Base-by-base conservation (phyloP, 2,329 filamentous ascomycete genomes). In the Alternaria novae-zelandiae region DNA sequence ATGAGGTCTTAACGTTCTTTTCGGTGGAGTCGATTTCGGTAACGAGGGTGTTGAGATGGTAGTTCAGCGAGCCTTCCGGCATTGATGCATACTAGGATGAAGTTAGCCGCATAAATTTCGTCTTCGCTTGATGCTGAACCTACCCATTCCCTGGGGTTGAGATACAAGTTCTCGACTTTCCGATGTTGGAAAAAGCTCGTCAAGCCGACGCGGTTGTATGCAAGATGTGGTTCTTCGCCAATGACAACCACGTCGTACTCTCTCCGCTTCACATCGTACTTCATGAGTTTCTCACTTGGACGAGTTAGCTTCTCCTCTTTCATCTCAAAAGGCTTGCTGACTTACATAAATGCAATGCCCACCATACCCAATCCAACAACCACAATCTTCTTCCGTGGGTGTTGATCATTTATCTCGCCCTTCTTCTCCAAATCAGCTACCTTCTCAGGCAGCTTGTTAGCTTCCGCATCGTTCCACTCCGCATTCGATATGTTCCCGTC, bases 351-450 rank as follows among this genome's bases (percentile, higher is more conserved):
- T 45, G 91, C 90, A 70, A 96, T 91, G 43, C 91, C 93, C 47
- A 97, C 94, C 94, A 97, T 97, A 3, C 94, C 94, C 80, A 97
- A 81, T 10, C 94, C 94, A 43, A 97, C 92, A 41, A 97, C 89
- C 3, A 96, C 93, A 36, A 96, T 82, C 74, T 86, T 89, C 78
- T 92, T 93, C 65, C 88, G 83, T 15, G 51, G 49, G 32, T 57
- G 58, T 28, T 63, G 41, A 4, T 59, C 61, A 15, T 79, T 74
- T 13, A 81, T 71, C 53, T 81, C 72, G 21, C 70, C 66, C 8
- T 68, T 71, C 49, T 62, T 57, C 20, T 72, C 65, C 28, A 74
- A n/a, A 13, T 72, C 64, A 9, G 79, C 77, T 43, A 83, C 78
- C 72, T 79, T 83, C 60, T 83, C 79, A 9, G 82, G 82, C 15